These are phyloP conservation scores for Beauveria pseudobassiana DNA, from an alignment of 2,329 filamentous ascomycete species.

Conservation along the genomic window DNA sequence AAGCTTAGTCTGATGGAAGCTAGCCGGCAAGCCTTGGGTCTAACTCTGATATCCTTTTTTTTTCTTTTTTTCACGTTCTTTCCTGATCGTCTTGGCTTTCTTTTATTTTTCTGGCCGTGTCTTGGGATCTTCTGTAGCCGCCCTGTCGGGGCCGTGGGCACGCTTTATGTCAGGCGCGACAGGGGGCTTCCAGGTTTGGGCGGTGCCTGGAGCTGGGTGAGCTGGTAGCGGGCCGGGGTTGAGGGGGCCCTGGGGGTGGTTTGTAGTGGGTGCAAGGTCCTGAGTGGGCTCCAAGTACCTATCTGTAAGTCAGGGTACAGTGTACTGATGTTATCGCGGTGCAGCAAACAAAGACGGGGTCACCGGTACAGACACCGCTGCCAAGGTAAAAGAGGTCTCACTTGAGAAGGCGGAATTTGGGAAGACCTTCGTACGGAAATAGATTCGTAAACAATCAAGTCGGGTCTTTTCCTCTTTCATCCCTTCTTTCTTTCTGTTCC, in stretches of 20 bases:
- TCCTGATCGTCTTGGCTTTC: background rate
- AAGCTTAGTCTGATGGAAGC: background rate
- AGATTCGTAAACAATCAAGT: background rate
- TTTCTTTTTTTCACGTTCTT: background rate
- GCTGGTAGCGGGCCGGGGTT: background rate
- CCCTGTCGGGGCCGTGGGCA: background rate
- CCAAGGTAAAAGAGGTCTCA: background rate
- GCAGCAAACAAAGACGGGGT: background rate
- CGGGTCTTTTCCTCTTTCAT: too few relatives aligned
- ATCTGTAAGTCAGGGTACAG: conserved; percentile 1
- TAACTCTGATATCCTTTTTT: background rate
- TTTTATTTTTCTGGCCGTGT: background rate
- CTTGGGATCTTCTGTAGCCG: background rate
- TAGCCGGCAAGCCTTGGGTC: background rate
- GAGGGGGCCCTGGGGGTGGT: background rate
- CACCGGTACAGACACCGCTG: background rate
- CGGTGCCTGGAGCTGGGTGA: background rate
- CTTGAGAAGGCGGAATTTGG: background rate
- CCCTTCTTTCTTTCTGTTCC: too few relatives aligned
- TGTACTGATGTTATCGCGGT: background rate
- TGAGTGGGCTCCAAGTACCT: background rate
- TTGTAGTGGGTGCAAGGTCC: background rate
- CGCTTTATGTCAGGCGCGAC: conserved; percentile 9
- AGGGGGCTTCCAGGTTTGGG: background rate
- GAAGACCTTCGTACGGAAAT: background rate